A percentile compares a stretch with the other conserved stretches of the same genome.
These are phyloP conservation scores for Cyberlindnera sargentensis DNA, from an alignment of 805 yeast genomes.

Conservation along the genomic window DNA sequence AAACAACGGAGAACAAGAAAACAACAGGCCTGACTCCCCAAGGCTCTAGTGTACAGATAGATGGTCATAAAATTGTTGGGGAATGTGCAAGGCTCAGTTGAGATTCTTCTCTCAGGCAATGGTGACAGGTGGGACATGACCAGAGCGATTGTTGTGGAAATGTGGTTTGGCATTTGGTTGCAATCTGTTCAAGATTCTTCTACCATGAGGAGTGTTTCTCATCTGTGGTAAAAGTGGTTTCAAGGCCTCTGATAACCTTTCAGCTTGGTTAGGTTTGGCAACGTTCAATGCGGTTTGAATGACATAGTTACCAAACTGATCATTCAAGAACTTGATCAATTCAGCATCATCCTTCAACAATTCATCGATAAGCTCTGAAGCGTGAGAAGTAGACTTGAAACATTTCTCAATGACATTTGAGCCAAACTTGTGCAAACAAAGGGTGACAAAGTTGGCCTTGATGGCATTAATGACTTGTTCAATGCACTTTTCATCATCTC, in stretches of 20 bases:
- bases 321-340: constrained; percentile 57
- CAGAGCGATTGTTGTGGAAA: neutral
- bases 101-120: too few species aligned
- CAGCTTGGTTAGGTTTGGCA: constrained; percentile 39
- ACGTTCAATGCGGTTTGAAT: constrained; percentile 84
- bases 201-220: constrained; percentile 91
- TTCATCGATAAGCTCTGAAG: constrained; percentile 44
- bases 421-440: constrained; percentile 86
- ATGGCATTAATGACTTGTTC: constrained; percentile 28
- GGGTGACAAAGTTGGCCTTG: constrained; percentile 27
- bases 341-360: constrained; percentile 31
- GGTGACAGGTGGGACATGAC: too few species aligned
- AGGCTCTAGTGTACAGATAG: neutral
- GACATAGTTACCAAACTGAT: constrained; percentile 92
- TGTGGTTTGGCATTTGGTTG: constrained; percentile 14
- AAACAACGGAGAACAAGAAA: too few species aligned
- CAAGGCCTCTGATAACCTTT: constrained; percentile 47
- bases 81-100: too few species aligned
- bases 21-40: neutral
- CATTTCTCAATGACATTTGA: constrained; percentile 93
- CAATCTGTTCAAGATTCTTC: constrained; percentile 75
- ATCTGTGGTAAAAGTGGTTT: constrained; percentile 74
- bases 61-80: too few species aligned
- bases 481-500: constrained; percentile 28
- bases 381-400: constrained; percentile 41